Evolutionary conservation across 371 early-diverging fungal species (phyloP).

Genomic region (Zancudomyces culisetae): DNA sequence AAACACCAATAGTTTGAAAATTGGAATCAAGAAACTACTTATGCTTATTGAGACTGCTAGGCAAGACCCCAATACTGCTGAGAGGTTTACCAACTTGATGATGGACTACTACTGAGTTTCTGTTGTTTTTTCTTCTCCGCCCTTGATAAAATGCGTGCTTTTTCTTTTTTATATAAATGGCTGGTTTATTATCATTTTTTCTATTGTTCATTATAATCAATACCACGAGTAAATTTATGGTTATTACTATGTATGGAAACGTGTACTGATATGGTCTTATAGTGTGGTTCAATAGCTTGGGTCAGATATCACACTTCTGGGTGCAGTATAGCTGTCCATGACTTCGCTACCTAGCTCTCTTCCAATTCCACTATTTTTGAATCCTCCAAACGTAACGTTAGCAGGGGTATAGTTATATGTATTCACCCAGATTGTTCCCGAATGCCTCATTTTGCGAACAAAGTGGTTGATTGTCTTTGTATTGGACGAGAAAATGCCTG

Average conservation of each 20-base stretch:
- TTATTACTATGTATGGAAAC: background rate
- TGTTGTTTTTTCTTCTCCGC: background rate
- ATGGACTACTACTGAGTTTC: background rate
- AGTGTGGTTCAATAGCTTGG: background rate
- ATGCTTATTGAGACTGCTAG: conserved; percentile 51
- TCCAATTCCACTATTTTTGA: conserved; percentile 69
- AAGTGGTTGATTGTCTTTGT: conserved; percentile 39
- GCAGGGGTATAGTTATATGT: conserved; percentile 31
- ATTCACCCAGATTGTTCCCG: conserved; percentile 74
- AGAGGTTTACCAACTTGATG: conserved; percentile 8
- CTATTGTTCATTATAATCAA: background rate
- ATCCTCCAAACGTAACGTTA: conserved; percentile 72
- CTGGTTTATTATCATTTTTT: background rate
- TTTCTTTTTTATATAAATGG: background rate
- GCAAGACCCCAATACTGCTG: conserved; percentile 15
- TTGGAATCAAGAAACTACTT: conserved; percentile 80
- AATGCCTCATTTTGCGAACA: conserved; percentile 39
- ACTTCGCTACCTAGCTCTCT: conserved; percentile 57
- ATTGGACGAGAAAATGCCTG: conserved; percentile 57
- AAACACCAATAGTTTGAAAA: conserved; percentile 38
- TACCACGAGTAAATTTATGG: background rate
- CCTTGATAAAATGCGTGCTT: background rate
- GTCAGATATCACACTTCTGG: conserved; percentile 35
- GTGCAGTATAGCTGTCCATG: conserved; percentile 41
- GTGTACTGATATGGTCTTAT: background rate